Evolutionary conservation across 768 basidiomycete genomes (phyloP).

Genomic region (Psilocybe cyanescens): DNA sequence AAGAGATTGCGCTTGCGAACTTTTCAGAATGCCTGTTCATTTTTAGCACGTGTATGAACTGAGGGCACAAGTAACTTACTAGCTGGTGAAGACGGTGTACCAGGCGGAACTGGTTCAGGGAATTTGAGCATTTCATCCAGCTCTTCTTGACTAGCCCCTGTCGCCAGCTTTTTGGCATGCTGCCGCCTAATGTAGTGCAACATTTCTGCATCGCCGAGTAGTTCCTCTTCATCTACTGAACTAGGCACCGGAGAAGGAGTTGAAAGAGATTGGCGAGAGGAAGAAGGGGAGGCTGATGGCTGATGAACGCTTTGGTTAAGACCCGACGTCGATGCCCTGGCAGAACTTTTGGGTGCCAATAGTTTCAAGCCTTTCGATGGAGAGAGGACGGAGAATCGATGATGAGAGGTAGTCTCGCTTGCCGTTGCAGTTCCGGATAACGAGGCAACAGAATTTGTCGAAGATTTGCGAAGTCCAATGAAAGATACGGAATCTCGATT

Average conservation of each 20-base stretch:
- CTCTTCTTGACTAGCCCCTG: conserved; percentile 84
- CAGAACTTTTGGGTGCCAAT: conserved; percentile 72
- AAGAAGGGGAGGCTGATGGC: conserved; percentile 62
- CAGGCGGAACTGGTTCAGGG: conserved; percentile 86
- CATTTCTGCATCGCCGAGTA: conserved; percentile 97
- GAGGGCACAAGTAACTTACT: conserved; percentile 48
- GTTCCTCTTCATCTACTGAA: conserved; percentile 82
- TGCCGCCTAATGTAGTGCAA: conserved; percentile 89
- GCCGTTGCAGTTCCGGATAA: conserved; percentile 53
- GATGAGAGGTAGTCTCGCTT: conserved; percentile 36
- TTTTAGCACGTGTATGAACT: not conserved
- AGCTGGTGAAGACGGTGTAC: conserved; percentile 63
- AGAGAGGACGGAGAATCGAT: conserved; percentile 82
- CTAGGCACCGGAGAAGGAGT: conserved; percentile 86
- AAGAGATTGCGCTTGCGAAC: conserved; percentile 68
- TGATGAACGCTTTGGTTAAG: conserved; percentile 56
- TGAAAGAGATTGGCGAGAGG: conserved; percentile 75
- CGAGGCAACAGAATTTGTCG: conserved; percentile 80
- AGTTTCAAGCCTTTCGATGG: conserved; percentile 86
- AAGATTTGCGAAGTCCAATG: conserved; percentile 78
- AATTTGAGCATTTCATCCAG: conserved; percentile 89
- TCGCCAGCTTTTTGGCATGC: conserved; percentile 84
- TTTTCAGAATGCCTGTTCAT: conserved; percentile 63
- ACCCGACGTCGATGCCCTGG: conserved; percentile 58
- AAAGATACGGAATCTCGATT: conserved; percentile 84